Conservation (phyloP, 495 filamentous ascomycete species). For the Aspergillus campestris region DNA sequence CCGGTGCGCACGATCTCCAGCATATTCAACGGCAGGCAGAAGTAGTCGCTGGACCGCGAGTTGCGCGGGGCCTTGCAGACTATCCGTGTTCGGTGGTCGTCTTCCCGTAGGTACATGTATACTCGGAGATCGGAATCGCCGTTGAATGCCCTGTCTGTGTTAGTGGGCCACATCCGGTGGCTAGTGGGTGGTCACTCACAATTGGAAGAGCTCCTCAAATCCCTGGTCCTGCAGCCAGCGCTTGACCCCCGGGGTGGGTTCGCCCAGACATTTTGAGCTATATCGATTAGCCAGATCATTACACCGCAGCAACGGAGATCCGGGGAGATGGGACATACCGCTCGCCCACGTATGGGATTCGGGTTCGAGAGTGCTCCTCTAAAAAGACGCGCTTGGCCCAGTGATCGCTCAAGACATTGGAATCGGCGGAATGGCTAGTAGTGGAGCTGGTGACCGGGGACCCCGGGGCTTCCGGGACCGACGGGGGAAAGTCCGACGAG, state of each 20-base stretch:
- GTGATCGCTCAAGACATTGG: conserved; percentile 30
- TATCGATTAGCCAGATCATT: conserved; percentile 11
- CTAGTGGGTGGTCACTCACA: conserved; percentile 26
- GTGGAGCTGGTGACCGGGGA: conserved; percentile 34
- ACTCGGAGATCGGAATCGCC: conserved; percentile 42
- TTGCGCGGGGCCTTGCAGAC: conserved; percentile 41
- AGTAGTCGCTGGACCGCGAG: conserved; percentile 31
- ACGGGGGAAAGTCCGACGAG: conserved; percentile 29
- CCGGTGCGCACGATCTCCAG: conserved; percentile 45
- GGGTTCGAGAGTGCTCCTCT: conserved; percentile 28
- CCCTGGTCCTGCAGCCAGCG: conserved; percentile 26
- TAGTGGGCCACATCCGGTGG: background rate
- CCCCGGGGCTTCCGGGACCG: conserved; percentile 30
- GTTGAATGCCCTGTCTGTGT: conserved; percentile 25
- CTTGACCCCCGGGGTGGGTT: conserved; percentile 30
- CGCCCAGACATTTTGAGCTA: conserved; percentile 43
- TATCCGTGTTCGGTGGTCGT: conserved; percentile 49
- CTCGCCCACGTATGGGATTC: conserved; percentile 28
- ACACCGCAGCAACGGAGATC: background rate
- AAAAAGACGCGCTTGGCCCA: conserved; percentile 47
- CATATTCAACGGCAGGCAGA: conserved; percentile 42
- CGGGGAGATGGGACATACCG: conserved; percentile 22
- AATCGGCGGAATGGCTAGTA: conserved; percentile 27
- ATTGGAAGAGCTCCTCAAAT: conserved; percentile 33
- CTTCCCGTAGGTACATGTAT: conserved; percentile 45